These are phyloP conservation scores for Acacia melanoxylon DNA, from an alignment of 306 rosid species.

Conservation along the genomic window DNA sequence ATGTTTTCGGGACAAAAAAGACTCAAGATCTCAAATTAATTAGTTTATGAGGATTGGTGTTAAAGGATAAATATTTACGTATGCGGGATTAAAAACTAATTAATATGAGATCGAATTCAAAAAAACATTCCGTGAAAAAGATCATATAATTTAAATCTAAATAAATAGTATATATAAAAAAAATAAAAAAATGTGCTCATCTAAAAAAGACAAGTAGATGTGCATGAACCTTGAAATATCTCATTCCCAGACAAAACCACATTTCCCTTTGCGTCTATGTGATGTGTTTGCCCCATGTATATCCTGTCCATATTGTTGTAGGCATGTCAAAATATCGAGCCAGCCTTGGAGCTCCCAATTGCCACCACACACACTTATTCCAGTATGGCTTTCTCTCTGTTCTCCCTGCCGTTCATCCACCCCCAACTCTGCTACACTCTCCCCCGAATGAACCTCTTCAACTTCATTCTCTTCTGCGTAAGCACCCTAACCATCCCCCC, in stretches of 20 bases:
- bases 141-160: no score
- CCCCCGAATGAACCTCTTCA: constrained; percentile 59
- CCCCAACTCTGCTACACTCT: constrained; percentile 54
- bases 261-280: not conserved
- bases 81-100: no score
- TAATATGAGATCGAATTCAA: no score
- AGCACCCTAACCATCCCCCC: not conserved
- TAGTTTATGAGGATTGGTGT: no score
- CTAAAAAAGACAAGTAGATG: no score
- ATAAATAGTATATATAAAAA: no score
- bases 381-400: constrained; percentile 42
- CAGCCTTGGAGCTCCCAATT: not conserved
- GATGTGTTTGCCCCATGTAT: not conserved
- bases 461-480: constrained; percentile 55
- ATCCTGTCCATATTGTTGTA: not conserved
- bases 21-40: no score
- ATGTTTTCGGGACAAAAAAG: no score
- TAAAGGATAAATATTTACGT: no score
- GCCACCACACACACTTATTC: not conserved
- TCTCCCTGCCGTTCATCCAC: constrained; percentile 49
- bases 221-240: no score
- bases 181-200: no score
- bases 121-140: no score
- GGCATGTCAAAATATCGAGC: not conserved
- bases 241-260: not conserved